Base-by-base conservation (phyloP, 202 grass and related monocot species). In the Schoenoplectus tabernaemontani region DNA sequence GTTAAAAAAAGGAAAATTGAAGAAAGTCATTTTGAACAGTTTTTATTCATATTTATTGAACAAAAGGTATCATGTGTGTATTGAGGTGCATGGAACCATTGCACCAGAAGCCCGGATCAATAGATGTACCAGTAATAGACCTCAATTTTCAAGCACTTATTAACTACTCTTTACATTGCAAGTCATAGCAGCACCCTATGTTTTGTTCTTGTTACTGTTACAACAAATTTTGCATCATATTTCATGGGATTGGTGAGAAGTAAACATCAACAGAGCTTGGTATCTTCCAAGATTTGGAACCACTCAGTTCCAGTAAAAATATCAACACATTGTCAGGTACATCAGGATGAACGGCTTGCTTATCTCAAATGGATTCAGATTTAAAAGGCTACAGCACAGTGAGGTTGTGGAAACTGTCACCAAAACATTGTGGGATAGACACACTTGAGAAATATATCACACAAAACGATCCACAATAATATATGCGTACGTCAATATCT, bases 1-100 rank as follows among this genome's bases (percentile, higher is more conserved):
- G 90, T 58, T 78, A 82, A 59, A 61, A 44, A 85, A 81, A 11
- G 1, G 15, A n/a, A 77, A 73, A 78, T 44, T 48, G 53, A 47
- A 57, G 37, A 24, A 51, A 51, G 42, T 73, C 23, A 73, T 73
- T 50, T 48, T 74, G 47, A 19, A 74, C 12, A n/a, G 26, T 33
- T 33, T 26, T 5, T 16, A 74, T 74, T 34, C 46, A 33, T 53
- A 54, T 16, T 53, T 54, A 22, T 74, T 53, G 24, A 54, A 74
- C 26, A 7, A 7, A 68, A 24, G 19, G 38, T 17, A 67, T 22
- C 9, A 23, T 9, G 6, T 68, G 28, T 62, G 30, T 64, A 64
- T 33, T 64, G 60, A 64, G 15, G 30, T 64, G 60, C 60, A 64
- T 36, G 9, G 19, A 63, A 63, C 30, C 20, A 47, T 16, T 2